Evolutionary conservation across 192 early-diverging fungal genomes (phyloP), one percentile per base, ranked within the genome.

Genomic region (Gaertneriomyces sp.): DNA sequence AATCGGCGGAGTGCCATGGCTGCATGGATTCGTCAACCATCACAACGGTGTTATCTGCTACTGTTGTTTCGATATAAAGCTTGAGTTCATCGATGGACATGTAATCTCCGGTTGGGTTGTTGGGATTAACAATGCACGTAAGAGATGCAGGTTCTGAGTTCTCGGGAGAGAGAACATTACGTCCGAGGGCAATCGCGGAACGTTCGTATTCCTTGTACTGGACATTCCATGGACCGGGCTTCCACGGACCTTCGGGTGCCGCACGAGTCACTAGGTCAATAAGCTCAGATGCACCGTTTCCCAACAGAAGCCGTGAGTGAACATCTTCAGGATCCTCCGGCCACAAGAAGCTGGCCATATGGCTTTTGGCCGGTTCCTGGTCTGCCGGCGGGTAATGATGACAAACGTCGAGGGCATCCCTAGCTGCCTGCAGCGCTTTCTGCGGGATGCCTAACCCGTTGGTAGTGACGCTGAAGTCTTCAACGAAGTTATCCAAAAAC

Each of bases 21-120:
- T 94, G 92, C 92, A 94, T 94, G 0, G 92, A 94, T 76, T 94
- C 92, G 71, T 94, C 87, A 61, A 94, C 86, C 66, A 94, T 82
- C 56, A 89, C 89, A 42, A 87, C 83, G 45, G 91, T 90, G 40
- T 89, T 87, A n/a, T 86, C 81, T 54, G 82, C 77, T 25, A 88
- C 89, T 46, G 91, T 94, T n/a, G 61, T 75, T 43, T 77, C 64
- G 46, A 94, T 90, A 85, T 89, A 94, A 41, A 68, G 45, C 75
- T 93, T 93, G 19, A 94, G 63, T 63, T 85, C 84, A 14, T 81
- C 74, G 49, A 94, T 74, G 33, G 83, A 76, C 62, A 89, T 82
- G 75, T 93, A 94, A 59, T 91, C 90, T 61, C 92, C 92, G 6
- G 92, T 93, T 16, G 92, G 92, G 64, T 94, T 94, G 79, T 90